These are phyloP conservation scores for Aspergillus phoenicis DNA, from an alignment of 2,329 filamentous ascomycete genomes.

Conservation along the genomic window DNA sequence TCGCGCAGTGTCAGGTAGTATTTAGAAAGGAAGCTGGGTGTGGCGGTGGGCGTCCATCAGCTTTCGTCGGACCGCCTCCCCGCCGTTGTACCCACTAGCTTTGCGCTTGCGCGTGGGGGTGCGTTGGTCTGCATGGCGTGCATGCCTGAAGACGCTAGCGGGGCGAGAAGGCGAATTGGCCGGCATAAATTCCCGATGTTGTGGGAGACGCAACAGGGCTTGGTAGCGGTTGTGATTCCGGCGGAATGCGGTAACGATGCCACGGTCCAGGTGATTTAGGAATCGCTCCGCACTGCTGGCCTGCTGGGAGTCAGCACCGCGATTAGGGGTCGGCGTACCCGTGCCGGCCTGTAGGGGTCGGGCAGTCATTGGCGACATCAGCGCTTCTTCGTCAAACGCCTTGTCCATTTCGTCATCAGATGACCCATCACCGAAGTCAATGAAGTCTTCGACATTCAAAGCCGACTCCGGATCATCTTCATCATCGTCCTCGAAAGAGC, in stretches of 20 bases:
- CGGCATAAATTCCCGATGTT: conserved; percentile 49
- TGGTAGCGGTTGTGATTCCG: conserved; percentile 57
- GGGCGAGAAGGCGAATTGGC: conserved; percentile 47
- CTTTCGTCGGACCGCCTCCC: conserved; percentile 48
- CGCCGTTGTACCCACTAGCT: conserved; percentile 39
- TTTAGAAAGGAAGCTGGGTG: conserved; percentile 41
- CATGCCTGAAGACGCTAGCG: conserved; percentile 47
- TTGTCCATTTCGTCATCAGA: conserved; percentile 64
- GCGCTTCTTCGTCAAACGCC: conserved; percentile 48
- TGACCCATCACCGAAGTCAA: conserved; percentile 64
- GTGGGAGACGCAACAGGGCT: conserved; percentile 51
- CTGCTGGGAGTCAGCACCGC: conserved; percentile 33
- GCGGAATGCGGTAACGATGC: conserved; percentile 77
- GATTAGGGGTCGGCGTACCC: conserved; percentile 41
- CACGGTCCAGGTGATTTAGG: conserved; percentile 68
- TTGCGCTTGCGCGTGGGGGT: conserved; percentile 47
- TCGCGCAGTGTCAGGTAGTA: not conserved
- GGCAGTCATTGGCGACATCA: conserved; percentile 50
- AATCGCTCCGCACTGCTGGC: conserved; percentile 52
- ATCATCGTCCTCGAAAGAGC: conserved; percentile 61
- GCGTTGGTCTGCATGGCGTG: conserved; percentile 42
- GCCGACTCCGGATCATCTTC: conserved; percentile 67
- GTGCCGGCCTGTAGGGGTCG: conserved; percentile 40
- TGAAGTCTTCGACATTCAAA: conserved; percentile 69
- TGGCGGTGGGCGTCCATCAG: conserved; percentile 47